Base-by-base conservation (phyloP, 805 yeast species). In the Nakazawaea ambrosiae region DNA sequence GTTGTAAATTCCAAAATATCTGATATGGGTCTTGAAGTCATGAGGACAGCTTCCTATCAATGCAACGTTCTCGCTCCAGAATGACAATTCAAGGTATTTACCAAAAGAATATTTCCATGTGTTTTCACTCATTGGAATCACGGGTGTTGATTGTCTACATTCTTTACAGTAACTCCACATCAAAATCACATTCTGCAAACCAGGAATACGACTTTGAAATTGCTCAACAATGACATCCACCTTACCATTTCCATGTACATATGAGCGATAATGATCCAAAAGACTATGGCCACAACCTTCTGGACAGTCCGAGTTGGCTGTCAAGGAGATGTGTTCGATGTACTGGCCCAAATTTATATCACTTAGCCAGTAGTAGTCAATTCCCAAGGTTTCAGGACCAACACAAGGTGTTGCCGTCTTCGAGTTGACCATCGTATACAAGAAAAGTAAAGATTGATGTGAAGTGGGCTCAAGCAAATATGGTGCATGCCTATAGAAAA, bases 101-200 rank as follows among this genome's bases (percentile, higher is more conserved):
- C 97, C 98, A 58, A 92, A 81, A 0, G 97, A 90, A 45, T 79
- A 80, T 50, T 81, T 87, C 81, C 94, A 89, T 0, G 97, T 79
- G 27, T 78, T 78, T 34, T 87, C 90, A 49, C 84, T 82, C 81
- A 94, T 76, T 15, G 85, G 84, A 11, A 80, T 61, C 5, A 82
- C 77, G 0, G 96, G 92, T 2, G 95, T 78, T 0, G 81, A 66
- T 26, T 68, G 72, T 11, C 78, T 73, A 55, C 99, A 92, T 34
- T 66, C 68, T 40, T 81, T 84, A 56, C 99, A 92, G 46, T 72
- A 78, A 53, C 95, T 84, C 98, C 98, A 92, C 65, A 89, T 81
- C 37, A 88, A 61, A 29, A 94, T 77, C 10, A 79, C 77, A 52
- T 81, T 73, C 42, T 77, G 77, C 30, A 75, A 52, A 2, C 80